Conservation (phyloP, 1,139 yeast genomes). For the Blastobotrys serpentis region DNA sequence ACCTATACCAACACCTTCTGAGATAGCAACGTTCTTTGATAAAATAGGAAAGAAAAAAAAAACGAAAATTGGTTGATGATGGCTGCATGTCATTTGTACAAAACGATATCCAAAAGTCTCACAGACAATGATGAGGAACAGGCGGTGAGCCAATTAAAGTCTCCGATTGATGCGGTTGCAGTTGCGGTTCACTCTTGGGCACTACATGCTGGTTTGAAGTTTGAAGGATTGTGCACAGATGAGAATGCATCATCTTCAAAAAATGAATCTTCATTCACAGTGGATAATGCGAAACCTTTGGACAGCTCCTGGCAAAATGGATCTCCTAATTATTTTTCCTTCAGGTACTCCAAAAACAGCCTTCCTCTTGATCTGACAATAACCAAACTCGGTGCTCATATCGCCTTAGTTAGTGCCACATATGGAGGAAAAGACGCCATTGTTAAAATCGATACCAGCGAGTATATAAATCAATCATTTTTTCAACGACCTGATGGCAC, state of each 20-base stretch:
- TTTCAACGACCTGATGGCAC: conserved; percentile 29
- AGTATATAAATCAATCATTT: conserved; percentile 23
- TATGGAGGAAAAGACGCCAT: conserved; percentile 21
- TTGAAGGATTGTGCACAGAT: conserved; percentile 14
- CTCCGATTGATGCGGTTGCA: conserved; percentile 30
- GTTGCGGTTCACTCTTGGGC: conserved; percentile 28
- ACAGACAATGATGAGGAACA: conserved; percentile 24
- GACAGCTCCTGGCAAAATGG: conserved; percentile 24
- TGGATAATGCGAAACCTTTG: conserved; percentile 13
- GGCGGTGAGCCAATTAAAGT: conserved; percentile 20
- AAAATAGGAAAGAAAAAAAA: background rate
- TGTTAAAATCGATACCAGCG: conserved; percentile 19
- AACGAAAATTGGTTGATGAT: too few relatives aligned
- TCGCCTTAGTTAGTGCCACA: conserved; percentile 22
- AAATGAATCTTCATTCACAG: conserved; percentile 6
- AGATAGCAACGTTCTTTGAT: background rate
- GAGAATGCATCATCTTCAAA: background rate
- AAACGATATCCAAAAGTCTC: conserved; percentile 22
- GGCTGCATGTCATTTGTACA: conserved; percentile 30
- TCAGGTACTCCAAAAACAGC: conserved; percentile 18
- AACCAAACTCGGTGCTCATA: conserved; percentile 19
- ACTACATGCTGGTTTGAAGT: conserved; percentile 17
- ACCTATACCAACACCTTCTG: too few relatives aligned
- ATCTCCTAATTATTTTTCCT: conserved; percentile 28
- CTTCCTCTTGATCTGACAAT: conserved; percentile 23